These are phyloP conservation scores for Akanthomyces uredinophilus DNA, from an alignment of 2,329 filamentous ascomycete genomes.

Conservation along the genomic window DNA sequence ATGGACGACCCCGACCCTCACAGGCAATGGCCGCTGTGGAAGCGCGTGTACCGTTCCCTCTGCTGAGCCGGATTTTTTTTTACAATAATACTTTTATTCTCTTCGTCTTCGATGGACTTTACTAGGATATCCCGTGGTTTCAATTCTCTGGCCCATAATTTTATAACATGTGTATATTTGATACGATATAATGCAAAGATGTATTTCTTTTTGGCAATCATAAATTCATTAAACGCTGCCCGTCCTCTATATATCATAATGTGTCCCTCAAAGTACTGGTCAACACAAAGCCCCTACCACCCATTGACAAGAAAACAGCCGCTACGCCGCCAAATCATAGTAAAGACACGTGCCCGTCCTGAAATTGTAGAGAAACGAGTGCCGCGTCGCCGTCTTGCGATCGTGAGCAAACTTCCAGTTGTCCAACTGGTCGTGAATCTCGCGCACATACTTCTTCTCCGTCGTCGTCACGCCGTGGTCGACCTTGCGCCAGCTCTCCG, in stretches of 20 bases:
- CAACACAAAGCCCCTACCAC: background rate
- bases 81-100: background rate
- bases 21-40: constrained; percentile 24
- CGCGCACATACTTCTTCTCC: constrained; percentile 76
- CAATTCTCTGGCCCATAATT: background rate
- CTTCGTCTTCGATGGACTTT: background rate
- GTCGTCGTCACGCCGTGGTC: constrained; percentile 72
- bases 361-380: constrained; percentile 90
- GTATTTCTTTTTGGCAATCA: background rate
- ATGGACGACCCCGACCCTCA: constrained; percentile 23
- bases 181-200: background rate
- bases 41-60: constrained; percentile 23
- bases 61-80: constrained; percentile 18
- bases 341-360: constrained; percentile 77
- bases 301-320: background rate
- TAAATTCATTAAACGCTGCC: background rate
- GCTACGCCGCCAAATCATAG: constrained; percentile 59
- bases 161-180: background rate
- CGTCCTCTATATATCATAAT: background rate
- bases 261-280: background rate
- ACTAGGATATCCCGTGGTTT: background rate
- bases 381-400: constrained; percentile 50
- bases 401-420: constrained; percentile 57
- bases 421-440: constrained; percentile 72
- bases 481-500: constrained; percentile 76